Conservation (phyloP, 148 eudicot species). For the Rhododendron kiyosumense region DNA sequence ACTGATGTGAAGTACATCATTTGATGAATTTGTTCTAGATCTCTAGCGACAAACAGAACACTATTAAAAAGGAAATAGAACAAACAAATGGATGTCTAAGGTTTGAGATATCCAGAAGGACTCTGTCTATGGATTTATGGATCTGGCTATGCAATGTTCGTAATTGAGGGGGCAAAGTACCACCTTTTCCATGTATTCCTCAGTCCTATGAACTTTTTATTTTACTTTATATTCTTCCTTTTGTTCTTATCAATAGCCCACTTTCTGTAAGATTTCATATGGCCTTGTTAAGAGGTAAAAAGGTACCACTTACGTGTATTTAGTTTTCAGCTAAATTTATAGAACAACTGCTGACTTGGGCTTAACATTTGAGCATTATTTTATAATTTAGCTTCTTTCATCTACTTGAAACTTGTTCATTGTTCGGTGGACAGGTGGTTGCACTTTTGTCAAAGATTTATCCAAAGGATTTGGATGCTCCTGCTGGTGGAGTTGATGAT, state of each 20-base stretch:
- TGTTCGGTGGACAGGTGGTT: constrained; percentile 31
- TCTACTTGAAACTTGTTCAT: background rate
- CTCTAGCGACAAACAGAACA: background rate
- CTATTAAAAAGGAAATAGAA: background rate
- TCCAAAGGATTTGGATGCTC: constrained; percentile 85
- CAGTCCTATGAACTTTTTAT: background rate
- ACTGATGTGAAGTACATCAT: background rate
- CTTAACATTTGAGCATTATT: background rate
- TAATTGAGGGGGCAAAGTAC: background rate
- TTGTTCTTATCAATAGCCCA: background rate
- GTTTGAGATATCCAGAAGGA: background rate
- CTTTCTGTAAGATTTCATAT: background rate
- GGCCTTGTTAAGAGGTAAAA: background rate
- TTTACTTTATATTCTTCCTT: background rate
- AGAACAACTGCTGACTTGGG: background rate
- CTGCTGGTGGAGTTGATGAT: constrained; percentile 91
- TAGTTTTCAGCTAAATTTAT: background rate
- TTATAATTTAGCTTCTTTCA: constrained; percentile 1
- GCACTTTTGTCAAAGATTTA: constrained; percentile 47
- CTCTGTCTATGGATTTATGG: background rate
- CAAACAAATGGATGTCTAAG: background rate
- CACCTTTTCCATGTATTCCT: background rate
- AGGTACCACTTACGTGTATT: background rate
- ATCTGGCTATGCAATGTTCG: background rate
- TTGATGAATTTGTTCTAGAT: background rate